A percentile compares a stretch with the other conserved stretches of the same genome.
These are phyloP conservation scores for Populus nigra DNA, from an alignment of 345 rosid species.

Conservation along the genomic window DNA sequence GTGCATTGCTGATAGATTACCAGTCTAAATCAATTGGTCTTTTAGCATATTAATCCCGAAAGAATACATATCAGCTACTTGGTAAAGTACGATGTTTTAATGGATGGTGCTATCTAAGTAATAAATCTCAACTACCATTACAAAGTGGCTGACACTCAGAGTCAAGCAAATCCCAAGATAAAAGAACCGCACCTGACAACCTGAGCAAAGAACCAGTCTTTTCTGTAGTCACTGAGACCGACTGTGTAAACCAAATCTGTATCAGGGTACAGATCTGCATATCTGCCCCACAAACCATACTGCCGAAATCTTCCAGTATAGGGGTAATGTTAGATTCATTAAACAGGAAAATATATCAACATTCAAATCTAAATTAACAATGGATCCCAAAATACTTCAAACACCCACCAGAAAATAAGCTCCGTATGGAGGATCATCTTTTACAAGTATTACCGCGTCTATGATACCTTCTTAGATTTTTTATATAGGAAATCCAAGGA, in stretches of 20 bases:
- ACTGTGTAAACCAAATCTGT: slow-evolving; percentile 26
- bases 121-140: background rate
- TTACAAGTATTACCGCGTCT: background rate
- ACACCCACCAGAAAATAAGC: background rate
- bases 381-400: background rate
- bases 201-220: slow-evolving; percentile 32
- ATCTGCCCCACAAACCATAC: slow-evolving; percentile 34
- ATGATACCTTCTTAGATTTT: background rate
- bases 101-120: background rate
- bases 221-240: slow-evolving; percentile 20
- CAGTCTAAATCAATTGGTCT: background rate
- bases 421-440: too few species aligned
- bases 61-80: background rate
- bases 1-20: background rate
- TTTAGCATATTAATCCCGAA: background rate
- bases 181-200: slow-evolving; percentile 24
- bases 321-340: background rate
- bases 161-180: background rate
- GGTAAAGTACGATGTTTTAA: background rate
- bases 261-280: slow-evolving; percentile 26
- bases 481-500: background rate
- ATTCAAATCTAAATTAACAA: background rate
- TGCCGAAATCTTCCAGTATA: slow-evolving; percentile 27
- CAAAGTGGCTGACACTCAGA: background rate
- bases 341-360: background rate